Conservation (phyloP, 2,329 filamentous ascomycete genomes). For the Diaporthe sp. region DNA sequence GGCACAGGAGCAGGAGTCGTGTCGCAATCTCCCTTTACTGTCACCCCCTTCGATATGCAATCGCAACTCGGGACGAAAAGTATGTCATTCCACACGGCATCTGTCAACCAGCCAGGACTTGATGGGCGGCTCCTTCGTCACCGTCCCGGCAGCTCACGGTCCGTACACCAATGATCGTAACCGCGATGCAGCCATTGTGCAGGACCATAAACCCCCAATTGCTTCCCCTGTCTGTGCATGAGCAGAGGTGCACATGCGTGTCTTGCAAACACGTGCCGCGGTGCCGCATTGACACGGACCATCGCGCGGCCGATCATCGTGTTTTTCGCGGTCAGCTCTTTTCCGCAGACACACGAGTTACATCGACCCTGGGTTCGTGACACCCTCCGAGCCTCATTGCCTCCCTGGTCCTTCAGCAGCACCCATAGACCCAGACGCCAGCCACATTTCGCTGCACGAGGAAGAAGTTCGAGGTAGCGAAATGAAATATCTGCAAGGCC, state of each 20-base stretch:
- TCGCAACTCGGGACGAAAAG: not conserved
- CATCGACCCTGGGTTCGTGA: not conserved
- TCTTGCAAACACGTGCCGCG: constrained; percentile 14
- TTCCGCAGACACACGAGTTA: not conserved
- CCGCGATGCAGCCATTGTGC: not conserved
- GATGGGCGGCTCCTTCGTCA: not conserved
- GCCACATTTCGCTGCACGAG: constrained; percentile 3
- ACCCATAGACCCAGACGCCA: not conserved
- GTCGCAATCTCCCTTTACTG: not conserved
- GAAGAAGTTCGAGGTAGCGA: not conserved
- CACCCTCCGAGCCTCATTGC: constrained; percentile 9
- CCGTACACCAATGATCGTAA: not conserved
- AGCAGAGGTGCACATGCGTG: not conserved
- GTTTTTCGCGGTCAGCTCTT: not conserved
- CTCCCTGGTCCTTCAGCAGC: not conserved
- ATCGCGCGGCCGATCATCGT: not conserved
- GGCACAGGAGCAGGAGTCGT: not conserved
- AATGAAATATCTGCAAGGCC: not conserved
- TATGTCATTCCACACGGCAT: not conserved
- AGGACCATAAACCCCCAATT: not conserved
- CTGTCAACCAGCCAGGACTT: not conserved
- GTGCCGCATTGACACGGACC: not conserved
- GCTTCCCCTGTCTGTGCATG: not conserved
- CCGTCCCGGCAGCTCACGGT: not conserved
- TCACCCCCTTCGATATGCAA: not conserved